Conservation (phyloP, 352 stramenopile genomes). For the Phytophthora cajani region DNA sequence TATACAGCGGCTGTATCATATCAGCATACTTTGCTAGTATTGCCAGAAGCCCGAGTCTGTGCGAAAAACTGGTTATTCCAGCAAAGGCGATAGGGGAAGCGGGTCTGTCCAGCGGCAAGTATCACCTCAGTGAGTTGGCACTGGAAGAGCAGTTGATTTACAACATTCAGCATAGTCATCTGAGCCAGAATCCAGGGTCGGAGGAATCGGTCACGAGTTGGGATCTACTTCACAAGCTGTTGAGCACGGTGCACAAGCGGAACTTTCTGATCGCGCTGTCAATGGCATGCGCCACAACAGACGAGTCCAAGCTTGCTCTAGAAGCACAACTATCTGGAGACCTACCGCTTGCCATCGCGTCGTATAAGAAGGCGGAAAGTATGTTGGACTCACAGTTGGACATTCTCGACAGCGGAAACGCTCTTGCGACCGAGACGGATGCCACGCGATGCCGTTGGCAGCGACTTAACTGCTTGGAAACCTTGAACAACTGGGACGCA, state of each 20-base stretch:
- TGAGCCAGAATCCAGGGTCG: conserved; percentile 4
- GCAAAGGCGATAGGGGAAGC: conserved; percentile 55
- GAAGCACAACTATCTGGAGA: conserved; percentile 74
- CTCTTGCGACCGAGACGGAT: conserved; percentile 46
- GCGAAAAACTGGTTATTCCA: conserved; percentile 43
- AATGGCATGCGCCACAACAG: conserved; percentile 53
- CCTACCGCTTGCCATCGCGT: conserved; percentile 68
- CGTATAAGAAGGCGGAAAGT: conserved; percentile 74
- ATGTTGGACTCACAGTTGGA: conserved; percentile 53
- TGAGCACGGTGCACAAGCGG: conserved; percentile 68
- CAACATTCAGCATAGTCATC: conserved; percentile 17
- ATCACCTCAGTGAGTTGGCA: conserved; percentile 64
- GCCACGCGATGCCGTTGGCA: conserved; percentile 70
- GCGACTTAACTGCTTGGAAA: conserved; percentile 64
- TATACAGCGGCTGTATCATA: conserved; percentile 46
- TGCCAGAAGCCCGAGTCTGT: conserved; percentile 35
- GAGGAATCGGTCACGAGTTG: conserved; percentile 46
- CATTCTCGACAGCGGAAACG: conserved; percentile 35
- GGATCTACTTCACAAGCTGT: conserved; percentile 80
- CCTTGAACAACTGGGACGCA: conserved; percentile 74
- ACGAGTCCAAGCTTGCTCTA: conserved; percentile 67
- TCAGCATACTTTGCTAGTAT: conserved; percentile 61
- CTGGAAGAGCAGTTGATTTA: conserved; percentile 72
- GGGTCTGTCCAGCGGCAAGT: conserved; percentile 66
- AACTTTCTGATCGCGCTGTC: conserved; percentile 71